phyloP scores from a whole-genome alignment of 495 filamentous ascomycete genomes.

The Penicillium dipodomyicola region DNA sequence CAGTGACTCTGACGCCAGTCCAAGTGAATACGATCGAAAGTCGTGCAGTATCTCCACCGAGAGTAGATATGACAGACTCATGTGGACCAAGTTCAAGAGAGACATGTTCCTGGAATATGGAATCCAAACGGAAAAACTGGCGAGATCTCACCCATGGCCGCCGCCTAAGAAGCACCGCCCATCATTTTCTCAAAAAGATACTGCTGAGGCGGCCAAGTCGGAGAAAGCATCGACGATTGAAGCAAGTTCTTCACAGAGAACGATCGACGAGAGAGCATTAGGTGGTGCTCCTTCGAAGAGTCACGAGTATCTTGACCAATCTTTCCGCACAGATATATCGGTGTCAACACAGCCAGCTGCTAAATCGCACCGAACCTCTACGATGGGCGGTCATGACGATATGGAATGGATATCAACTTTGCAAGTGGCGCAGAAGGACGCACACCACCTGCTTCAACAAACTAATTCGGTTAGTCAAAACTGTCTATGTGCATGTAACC shows the following conservation, averaged over 20 bases:
- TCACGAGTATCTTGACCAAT: conserved; percentile 1
- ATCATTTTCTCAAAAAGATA: conserved; percentile 6
- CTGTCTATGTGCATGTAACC: background rate
- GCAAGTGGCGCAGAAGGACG: conserved; percentile 24
- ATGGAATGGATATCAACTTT: conserved; percentile 29
- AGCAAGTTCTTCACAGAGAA: conserved; percentile 2
- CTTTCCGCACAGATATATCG: conserved; percentile 2
- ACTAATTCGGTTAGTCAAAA: conserved; percentile 29
- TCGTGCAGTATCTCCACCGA: conserved; percentile 6
- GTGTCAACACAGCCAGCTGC: background rate
- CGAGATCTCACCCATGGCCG: background rate
- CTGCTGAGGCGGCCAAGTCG: background rate
- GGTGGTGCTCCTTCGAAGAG: background rate
- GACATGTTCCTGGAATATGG: conserved; percentile 30
- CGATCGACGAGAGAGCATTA: conserved; percentile 4
- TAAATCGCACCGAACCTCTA: background rate
- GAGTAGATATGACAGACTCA: background rate
- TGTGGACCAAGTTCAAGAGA: conserved; percentile 21
- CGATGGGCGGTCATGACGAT: background rate
- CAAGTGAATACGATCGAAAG: conserved; percentile 13
- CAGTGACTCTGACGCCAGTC: conserved; percentile 9
- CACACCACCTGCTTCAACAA: conserved; percentile 21
- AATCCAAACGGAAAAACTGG: conserved; percentile 16
- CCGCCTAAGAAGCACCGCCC: background rate
- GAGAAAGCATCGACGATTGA: background rate